Evolutionary conservation across 371 early-diverging fungal genomes (phyloP), one percentile per base, ranked within the genome.

Genomic region (Mucor saturninus): DNA sequence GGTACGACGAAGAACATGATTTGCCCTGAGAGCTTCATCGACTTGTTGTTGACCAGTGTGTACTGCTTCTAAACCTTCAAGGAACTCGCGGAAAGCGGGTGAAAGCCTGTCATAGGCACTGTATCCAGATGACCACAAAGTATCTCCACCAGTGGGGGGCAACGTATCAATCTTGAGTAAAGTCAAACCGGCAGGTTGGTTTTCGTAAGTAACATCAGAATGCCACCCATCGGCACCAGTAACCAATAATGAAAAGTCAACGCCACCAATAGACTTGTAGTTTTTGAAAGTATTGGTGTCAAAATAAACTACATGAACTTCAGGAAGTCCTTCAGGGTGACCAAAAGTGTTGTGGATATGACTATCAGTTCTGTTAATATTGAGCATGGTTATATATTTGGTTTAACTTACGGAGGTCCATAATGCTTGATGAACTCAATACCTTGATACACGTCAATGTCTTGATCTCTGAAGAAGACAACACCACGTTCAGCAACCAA

Each of bases 381-480:
- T 21, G 21, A 21, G 21, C 40, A 48, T 75, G 75, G 10, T 57
- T 57, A 61, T 38, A 56, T n/a, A 49, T 38, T 29, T 50, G 26
- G 14, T 42, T 26, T 21, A 35, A 48, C 64, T 57, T 58, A 74
- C 61, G 77, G 71, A 30, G 84, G 85, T 56, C 87, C 86, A 74
- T 76, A 84, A 48, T 81, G 69, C 11, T 74, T 66, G 9, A 76
- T 86, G 9, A 87, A 72, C 49, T 83, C 85, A 42, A 73, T 61
- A 54, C 79, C 84, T 68, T 85, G 76, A 46, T 85, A 77, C 37
- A 76, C 71, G 38, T 79, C 79, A 54, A 86, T 67, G 52, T 86
- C 85, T 69, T 89, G 89, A 51, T 84, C 78, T 15, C 88, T 80
- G 67, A 89, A 83, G 60, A 86, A 87, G 38, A 88, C 88, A 2